Evolutionary conservation across 805 yeast species (phyloP), one percentile per base, ranked within the genome.

Genomic region (Lachancea lanzarotensis): DNA sequence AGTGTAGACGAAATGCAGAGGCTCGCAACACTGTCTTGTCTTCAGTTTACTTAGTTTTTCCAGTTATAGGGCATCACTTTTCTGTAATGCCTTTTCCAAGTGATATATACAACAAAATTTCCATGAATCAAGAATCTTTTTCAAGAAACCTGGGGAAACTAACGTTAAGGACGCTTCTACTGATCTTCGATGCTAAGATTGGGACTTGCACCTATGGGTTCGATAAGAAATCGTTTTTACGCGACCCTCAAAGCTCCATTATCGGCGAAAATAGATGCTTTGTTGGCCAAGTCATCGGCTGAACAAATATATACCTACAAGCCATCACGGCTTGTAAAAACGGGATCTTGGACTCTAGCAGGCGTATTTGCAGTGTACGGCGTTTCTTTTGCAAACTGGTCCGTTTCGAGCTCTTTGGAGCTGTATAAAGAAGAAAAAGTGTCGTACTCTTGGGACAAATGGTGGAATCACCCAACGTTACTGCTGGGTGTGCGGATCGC

Each of bases 321-420:
- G 20, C 46, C 52, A 3, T 40, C 50, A 12, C 45, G 39, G 13
- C 38, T 51, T 22, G 43, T 59, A 11, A 55, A 47, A 29, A 34
- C 48, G 6, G 60, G 58, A 18, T 45, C 60, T 2, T 40, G 48
- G 44, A 46, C 59, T 1, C 40, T 59, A 16, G 54, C 66, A 13
- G 46, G 53, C 17, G 60, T 58, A 3, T 52, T 61, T 42, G 29
- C 59, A 7, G 42, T 52, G 5, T 63, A 63, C 43, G 62, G 65
- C 15, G 43, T 47, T 13, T 46, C 65, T 2, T 63, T 56, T 43
- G 51, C 54, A 1, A 60, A 62, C 42, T 56, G 63, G 56, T 50
- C 63, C 2, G 50, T 49, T 36, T 46, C 54, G 10, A 52, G 62
- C 27, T 52, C 64, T 10, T 34, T 38, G 19, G 45, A 39, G 11